Conservation (phyloP, 1,284 basidiomycete species). For the Irpex sp. region DNA sequence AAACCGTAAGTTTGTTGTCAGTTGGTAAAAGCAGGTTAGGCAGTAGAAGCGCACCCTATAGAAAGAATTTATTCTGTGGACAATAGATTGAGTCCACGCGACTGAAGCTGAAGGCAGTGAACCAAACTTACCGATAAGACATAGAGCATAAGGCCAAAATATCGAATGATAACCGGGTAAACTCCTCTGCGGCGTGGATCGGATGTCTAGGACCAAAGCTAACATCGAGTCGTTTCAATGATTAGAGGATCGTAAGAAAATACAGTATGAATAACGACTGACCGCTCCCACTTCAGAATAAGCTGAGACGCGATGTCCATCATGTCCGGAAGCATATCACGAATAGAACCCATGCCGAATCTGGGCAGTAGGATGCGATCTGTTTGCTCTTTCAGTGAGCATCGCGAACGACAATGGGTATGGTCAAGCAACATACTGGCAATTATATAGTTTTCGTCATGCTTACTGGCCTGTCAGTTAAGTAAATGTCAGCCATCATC, state of each 20-base stretch:
- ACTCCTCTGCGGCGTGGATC: slow-evolving; percentile 44
- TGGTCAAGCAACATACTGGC: slow-evolving; percentile 40
- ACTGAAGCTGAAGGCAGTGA: not conserved
- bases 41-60: slow-evolving; percentile 23
- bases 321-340: slow-evolving; percentile 50
- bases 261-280: not conserved
- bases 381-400: slow-evolving; percentile 13
- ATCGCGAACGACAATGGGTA: not conserved
- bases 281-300: slow-evolving; percentile 45
- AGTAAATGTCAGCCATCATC: not conserved
- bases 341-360: slow-evolving; percentile 43
- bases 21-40: not conserved
- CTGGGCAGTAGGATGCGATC: slow-evolving; percentile 53
- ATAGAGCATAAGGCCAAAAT: slow-evolving; percentile 43
- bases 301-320: slow-evolving; percentile 47
- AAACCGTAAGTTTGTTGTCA: slow-evolving; percentile 9
- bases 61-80: slow-evolving; percentile 36
- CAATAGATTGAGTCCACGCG: not conserved
- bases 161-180: slow-evolving; percentile 46
- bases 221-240: not conserved
- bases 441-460: slow-evolving; percentile 40
- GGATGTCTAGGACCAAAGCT: slow-evolving; percentile 40
- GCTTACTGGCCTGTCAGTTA: slow-evolving; percentile 29
- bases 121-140: slow-evolving; percentile 34
- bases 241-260: not conserved